Percentiles rank a stretch among this genome's conserved stretches.
These are phyloP conservation scores for Pyricularia grisea DNA, from an alignment of 2,329 filamentous ascomycete genomes.

Conservation along the genomic window DNA sequence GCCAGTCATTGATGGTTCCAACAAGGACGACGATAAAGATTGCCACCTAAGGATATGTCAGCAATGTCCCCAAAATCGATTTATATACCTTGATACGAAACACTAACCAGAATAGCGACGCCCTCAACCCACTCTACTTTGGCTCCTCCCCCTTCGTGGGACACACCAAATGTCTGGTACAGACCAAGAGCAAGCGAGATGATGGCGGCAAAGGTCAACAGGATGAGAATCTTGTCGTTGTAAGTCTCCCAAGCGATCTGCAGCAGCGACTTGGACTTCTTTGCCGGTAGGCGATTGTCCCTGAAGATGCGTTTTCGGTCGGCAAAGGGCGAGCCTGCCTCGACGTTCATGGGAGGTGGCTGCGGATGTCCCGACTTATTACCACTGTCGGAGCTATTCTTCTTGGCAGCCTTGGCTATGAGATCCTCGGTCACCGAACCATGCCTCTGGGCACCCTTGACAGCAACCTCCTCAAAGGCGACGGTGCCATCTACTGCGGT, in stretches of 20 bases:
- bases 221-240: slow-evolving; percentile 64
- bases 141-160: slow-evolving; percentile 28
- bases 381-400: neutral
- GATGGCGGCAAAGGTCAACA: slow-evolving; percentile 58
- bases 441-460: slow-evolving; percentile 23
- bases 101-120: slow-evolving; percentile 72
- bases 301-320: slow-evolving; percentile 5
- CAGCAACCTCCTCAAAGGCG: slow-evolving; percentile 54
- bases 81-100: slow-evolving; percentile 60
- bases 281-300: slow-evolving; percentile 3
- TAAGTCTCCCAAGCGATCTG: slow-evolving; percentile 58
- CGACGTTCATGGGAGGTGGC: neutral
- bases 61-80: slow-evolving; percentile 67
- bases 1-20: slow-evolving; percentile 52
- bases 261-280: slow-evolving; percentile 7
- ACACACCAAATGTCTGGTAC: slow-evolving; percentile 51
- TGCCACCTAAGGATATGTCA: slow-evolving; percentile 41
- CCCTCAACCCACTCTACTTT: slow-evolving; percentile 62
- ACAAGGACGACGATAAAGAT: slow-evolving; percentile 53
- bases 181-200: slow-evolving; percentile 61
- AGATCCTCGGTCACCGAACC: slow-evolving; percentile 15
- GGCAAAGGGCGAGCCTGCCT: neutral
- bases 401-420: neutral
- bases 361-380: neutral
- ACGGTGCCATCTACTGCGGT: slow-evolving; percentile 50